These are phyloP conservation scores for Cercophora newfieldiana DNA, from an alignment of 495 filamentous ascomycete genomes.

Conservation along the genomic window DNA sequence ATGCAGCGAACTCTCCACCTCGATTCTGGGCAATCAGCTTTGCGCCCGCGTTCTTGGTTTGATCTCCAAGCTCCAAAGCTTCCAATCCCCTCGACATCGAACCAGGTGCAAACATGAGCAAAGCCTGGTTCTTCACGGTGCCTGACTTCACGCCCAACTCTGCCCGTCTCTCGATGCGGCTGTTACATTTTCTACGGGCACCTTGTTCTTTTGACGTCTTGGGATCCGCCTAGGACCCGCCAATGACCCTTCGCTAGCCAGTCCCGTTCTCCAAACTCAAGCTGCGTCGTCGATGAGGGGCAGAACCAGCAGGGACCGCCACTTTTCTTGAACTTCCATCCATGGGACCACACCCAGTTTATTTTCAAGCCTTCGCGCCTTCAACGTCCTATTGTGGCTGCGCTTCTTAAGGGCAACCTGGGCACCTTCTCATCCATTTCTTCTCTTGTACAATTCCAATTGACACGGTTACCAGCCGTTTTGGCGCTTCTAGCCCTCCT, in stretches of 20 bases:
- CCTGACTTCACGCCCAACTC: neutral
- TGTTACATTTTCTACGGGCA: neutral
- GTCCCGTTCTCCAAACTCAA: neutral
- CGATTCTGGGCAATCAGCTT: neutral
- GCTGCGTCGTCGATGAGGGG: neutral
- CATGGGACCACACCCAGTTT: neutral
- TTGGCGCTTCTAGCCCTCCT: neutral
- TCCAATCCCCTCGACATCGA: conserved; percentile 3
- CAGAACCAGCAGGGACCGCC: neutral
- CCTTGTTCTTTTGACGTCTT: neutral
- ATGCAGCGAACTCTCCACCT: neutral
- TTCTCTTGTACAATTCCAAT: neutral
- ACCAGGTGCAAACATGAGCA: conserved; percentile 2
- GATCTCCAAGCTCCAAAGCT: conserved; percentile 10
- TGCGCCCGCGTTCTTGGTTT: conserved; percentile 4
- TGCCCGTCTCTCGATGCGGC: neutral
- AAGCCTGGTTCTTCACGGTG: neutral
- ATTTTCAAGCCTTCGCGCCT: neutral
- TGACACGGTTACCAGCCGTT: neutral
- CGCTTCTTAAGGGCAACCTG: neutral
- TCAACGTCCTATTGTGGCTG: neutral
- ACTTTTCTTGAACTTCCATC: neutral
- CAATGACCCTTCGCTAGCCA: neutral
- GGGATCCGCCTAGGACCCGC: neutral
- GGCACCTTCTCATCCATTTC: neutral